Evolutionary conservation across 2,329 filamentous ascomycete genomes (phyloP), one percentile per base, ranked within the genome.

Genomic region (Talaromyces pinophilus): DNA sequence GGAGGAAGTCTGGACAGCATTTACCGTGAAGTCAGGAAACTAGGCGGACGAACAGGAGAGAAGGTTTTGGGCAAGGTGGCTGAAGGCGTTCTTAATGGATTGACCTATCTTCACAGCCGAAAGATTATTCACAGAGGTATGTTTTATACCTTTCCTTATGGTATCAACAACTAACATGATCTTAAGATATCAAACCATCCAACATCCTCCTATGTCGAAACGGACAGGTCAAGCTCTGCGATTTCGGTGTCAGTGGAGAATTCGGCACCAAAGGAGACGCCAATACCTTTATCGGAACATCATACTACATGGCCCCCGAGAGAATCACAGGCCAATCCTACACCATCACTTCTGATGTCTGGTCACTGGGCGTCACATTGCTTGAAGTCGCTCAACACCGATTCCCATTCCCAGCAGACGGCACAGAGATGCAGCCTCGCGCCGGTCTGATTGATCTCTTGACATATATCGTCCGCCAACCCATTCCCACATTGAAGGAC

Each of bases 371-470:
- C 70, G 95, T 99, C 63, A 98, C 95, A 1, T 82, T 99, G 60
- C 88, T 99, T n/a, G 95, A 99, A 82, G 95, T 99, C n/a, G 95
- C 95, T 46, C 95, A 99, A 77, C 93, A 99, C 79, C 90, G 95
- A 64, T 99, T 99, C 83, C 95, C 95, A 1, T 99, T 99, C 86
- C 94, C 94, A 2, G 94, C 94, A 7, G 95, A 98, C 75, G 94
- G 94, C 63, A 96, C 93, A 5, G 93, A 97, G 79, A 93, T 95
- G 89, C 93, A 97, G 77, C 94, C 94, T 17, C 88, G 91, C 68
- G 94, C 95, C 46, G 93, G 93, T 10, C 82, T 98, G 69, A 98
- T 99, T 72, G 95, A 99, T 77, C 85, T 99, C 11, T 83, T 99
- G 68, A 99, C 95, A 13, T 99, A 98, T 77, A 99, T 99, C 76